Evolutionary conservation across 2,329 filamentous ascomycete species (phyloP), one percentile per base, ranked within the genome.

Genomic region (Fusarium sp.): DNA sequence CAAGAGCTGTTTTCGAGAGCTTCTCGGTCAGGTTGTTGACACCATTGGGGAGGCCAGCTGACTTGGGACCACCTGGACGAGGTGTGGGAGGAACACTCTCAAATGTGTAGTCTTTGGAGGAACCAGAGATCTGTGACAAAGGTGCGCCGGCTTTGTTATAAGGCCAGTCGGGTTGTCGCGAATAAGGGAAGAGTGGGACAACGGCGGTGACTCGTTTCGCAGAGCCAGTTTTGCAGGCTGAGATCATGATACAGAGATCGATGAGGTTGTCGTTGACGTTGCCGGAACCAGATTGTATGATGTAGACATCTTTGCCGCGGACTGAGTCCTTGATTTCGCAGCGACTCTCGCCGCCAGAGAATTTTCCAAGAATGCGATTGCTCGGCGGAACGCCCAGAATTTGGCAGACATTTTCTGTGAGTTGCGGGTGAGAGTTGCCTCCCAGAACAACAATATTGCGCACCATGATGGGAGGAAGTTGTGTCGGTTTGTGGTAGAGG

Each of bases 281-380:
- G 72, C 94, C 95, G 76, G 94, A 94, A 76, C 94, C 95, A 45
- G 94, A 96, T 84, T 98, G 95, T 79, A 99, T 94, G 81, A 98
- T 98, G 85, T 97, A 99, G 81, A 98, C 96, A 90, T 99, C 96
- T 83, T 99, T 99, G 77, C 94, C 96, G 77, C 96, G 93, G 57
- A 99, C 96, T 20, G 95, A 97, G 83, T 99, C 96, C 82, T 95
- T 90, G 79, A 99, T 97, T 83, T 98, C 96, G 72, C 97, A 95
- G 61, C 95, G 91, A 75, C 93, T 97, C 86, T 98, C 96, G 75
- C 96, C 96, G 58, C 96, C 94, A 36, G 95, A 94, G 86, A 99
- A 99, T 85, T 98, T 98, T 80, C 88, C 90, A 55, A 98, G 90
- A 70, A 95, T 91, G 76, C 95, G 92, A 79, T 95, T 92, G 76